A percentile compares a stretch with the other conserved stretches of the same genome.
Evolutionary conservation across 805 yeast species (phyloP).

Genomic region (Dipodascopsis uninucleata): DNA sequence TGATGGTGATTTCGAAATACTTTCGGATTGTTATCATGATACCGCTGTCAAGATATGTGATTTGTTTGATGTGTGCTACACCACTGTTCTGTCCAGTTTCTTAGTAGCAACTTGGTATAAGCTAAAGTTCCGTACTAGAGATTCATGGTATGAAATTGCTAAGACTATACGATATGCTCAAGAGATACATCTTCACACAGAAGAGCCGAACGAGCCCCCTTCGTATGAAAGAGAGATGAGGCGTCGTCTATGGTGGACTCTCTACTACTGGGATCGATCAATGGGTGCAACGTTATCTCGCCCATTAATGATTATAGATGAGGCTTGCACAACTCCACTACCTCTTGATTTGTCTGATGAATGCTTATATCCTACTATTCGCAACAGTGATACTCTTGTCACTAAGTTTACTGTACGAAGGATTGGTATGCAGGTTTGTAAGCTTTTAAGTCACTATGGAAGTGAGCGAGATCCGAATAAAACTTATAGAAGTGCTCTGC

Average conservation of each 20-base stretch:
- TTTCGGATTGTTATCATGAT: too few species aligned
- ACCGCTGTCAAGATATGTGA: background rate
- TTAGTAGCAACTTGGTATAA: slow-evolving; percentile 21
- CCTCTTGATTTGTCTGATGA: slow-evolving; percentile 26
- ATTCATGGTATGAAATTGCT: slow-evolving; percentile 25
- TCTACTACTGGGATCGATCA: slow-evolving; percentile 26
- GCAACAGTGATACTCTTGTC: too few species aligned
- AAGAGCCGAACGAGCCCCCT: slow-evolving; percentile 18
- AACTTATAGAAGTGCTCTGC: background rate
- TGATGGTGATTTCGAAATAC: too few species aligned
- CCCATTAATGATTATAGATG: slow-evolving; percentile 25
- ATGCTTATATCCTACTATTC: slow-evolving; percentile 12
- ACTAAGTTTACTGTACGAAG: too few species aligned
- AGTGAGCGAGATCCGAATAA: background rate
- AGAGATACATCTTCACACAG: slow-evolving; percentile 24
- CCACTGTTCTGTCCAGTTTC: slow-evolving; percentile 19
- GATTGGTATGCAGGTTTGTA: too few species aligned
- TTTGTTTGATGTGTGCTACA: slow-evolving; percentile 4
- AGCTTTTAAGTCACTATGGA: background rate
- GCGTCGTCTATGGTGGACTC: slow-evolving; percentile 26
- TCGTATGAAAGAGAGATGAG: slow-evolving; percentile 25
- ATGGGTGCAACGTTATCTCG: slow-evolving; percentile 22
- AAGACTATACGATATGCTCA: slow-evolving; percentile 25
- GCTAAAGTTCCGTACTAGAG: slow-evolving; percentile 25
- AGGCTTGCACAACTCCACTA: slow-evolving; percentile 19